These are phyloP conservation scores for Tanacetum coccineum DNA, from an alignment of 129 eudicot species.

Conservation along the genomic window DNA sequence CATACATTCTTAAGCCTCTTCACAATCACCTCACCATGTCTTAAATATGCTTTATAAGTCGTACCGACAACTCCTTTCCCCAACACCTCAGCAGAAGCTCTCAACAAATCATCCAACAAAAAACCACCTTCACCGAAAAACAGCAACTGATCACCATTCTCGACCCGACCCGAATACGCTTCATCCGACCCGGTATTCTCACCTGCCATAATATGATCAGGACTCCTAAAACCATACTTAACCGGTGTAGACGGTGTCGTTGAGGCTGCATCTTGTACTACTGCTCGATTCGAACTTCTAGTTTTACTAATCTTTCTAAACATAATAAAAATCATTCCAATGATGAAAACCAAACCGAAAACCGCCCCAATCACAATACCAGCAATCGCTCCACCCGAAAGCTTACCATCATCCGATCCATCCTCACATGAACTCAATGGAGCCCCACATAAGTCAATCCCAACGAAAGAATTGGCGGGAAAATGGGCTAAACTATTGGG, in stretches of 20 bases:
- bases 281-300: conserved; percentile 10
- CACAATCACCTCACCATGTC: conserved; percentile 43
- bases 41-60: conserved; percentile 59
- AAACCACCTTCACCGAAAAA: conserved; percentile 43
- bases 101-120: conserved; percentile 50
- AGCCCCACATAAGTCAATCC: conserved; percentile 19
- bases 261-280: conserved; percentile 22
- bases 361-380: conserved; percentile 65
- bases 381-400: conserved; percentile 58
- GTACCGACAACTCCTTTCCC: conserved; percentile 55
- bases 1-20: conserved; percentile 60
- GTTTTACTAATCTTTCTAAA: conserved; percentile 28
- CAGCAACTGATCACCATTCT: conserved; percentile 35
- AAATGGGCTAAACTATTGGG: conserved; percentile 22
- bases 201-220: conserved; percentile 23
- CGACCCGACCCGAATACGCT: conserved; percentile 19
- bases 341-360: conserved; percentile 30
- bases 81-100: conserved; percentile 58
- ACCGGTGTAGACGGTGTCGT: conserved; percentile 33
- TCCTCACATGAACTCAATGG: conserved; percentile 28
- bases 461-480: conserved; percentile 17
- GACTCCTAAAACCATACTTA: conserved; percentile 25
- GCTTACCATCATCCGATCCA: conserved; percentile 20
- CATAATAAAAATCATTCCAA: conserved; percentile 8
- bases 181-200: conserved; percentile 27